A percentile compares a stretch with the other conserved stretches of the same genome.
These are phyloP conservation scores for Xylariales sp. DNA, from an alignment of 2,329 filamentous ascomycete genomes.

Conservation along the genomic window DNA sequence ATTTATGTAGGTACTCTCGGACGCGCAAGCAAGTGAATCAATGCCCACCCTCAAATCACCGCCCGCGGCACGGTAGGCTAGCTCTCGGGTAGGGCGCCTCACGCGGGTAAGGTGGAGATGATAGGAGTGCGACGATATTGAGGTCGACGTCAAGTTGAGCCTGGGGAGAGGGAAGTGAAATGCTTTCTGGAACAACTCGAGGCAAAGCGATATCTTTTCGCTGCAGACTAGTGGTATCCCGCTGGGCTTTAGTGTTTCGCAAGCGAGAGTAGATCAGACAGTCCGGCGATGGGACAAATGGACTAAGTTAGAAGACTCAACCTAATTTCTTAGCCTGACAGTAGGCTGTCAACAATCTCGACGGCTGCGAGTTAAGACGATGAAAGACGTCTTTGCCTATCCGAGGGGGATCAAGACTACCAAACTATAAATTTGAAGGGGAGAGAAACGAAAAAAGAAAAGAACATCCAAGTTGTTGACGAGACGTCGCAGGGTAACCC, in stretches of 20 bases:
- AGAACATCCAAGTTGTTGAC: neutral
- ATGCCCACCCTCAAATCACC: too few relatives aligned
- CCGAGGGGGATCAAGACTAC: neutral
- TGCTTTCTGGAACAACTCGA: neutral
- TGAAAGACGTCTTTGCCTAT: neutral
- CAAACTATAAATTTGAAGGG: neutral
- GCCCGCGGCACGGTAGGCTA: neutral
- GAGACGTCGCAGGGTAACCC: neutral
- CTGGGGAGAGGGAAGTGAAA: neutral
- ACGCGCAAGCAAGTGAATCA: too few relatives aligned
- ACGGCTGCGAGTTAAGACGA: too few relatives aligned
- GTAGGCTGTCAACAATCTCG: too few relatives aligned
- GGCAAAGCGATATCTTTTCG: constrained; percentile 1
- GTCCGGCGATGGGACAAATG: too few relatives aligned
- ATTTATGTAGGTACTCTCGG: too few relatives aligned
- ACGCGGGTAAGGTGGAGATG: neutral
- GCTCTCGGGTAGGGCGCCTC: neutral
- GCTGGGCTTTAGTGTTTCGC: constrained; percentile 5
- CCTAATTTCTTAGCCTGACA: too few relatives aligned
- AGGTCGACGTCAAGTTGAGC: neutral
- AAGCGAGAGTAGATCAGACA: constrained; percentile 6
- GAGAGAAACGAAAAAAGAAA: neutral
- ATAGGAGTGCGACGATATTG: neutral
- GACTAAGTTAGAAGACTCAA: too few relatives aligned
- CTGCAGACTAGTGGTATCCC: constrained; percentile 1